Percentiles rank a stretch among this genome's conserved stretches.
Evolutionary conservation across 495 filamentous ascomycete genomes (phyloP).

Genomic region (Penicillium diatomitis): DNA sequence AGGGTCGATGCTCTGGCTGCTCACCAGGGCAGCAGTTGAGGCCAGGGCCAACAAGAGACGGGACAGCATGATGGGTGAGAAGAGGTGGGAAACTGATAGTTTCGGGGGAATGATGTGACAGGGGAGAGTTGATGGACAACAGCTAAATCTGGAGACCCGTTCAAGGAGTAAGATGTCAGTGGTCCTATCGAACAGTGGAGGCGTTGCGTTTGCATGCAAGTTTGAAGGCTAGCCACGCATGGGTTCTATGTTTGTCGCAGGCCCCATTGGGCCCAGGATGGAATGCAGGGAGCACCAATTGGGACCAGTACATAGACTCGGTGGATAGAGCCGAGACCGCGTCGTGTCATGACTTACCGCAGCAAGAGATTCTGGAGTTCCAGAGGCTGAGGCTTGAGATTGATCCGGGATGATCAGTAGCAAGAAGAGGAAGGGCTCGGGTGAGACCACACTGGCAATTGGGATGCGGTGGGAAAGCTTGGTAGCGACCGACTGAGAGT

Average conservation of each 20-base stretch:
- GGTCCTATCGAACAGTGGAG: not conserved
- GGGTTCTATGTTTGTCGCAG: not conserved
- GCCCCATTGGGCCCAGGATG: not conserved
- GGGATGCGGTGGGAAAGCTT: no score
- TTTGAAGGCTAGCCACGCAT: not conserved
- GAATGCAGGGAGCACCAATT: constrained; percentile 11
- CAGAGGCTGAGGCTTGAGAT: not conserved
- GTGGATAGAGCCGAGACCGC: not conserved
- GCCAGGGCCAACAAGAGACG: constrained; percentile 21
- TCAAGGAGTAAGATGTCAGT: not conserved
- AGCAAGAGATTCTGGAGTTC: not conserved
- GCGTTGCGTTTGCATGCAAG: not conserved
- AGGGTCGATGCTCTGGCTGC: constrained; percentile 51
- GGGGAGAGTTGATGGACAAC: not conserved
- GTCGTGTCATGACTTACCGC: constrained; percentile 8
- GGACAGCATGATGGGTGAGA: constrained; percentile 17
- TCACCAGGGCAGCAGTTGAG: constrained; percentile 24
- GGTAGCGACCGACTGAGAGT: no score
- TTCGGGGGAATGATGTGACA: not conserved
- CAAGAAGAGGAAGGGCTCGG: constrained; percentile 4
- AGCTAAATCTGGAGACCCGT: not conserved
- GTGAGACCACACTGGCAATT: no score
- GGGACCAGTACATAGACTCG: not conserved
- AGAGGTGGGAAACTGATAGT: not conserved
- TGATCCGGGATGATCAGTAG: not conserved